Conservation (phyloP, 1,284 basidiomycete genomes). For the Ceratobasidium theobromae region DNA sequence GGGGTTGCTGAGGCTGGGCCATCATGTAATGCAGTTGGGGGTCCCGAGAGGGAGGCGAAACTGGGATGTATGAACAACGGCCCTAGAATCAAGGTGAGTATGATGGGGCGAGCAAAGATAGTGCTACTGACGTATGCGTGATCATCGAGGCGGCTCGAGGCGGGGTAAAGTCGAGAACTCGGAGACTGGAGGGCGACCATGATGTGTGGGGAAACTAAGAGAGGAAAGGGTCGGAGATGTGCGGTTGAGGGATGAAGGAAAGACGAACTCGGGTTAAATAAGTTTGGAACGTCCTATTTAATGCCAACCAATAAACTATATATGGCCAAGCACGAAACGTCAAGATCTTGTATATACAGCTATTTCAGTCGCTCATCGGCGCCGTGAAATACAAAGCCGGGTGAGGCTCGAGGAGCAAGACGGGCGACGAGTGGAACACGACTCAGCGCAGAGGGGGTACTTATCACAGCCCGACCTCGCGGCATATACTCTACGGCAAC, state of each 20-base stretch:
- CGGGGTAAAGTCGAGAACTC: background rate
- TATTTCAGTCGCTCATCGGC: constrained; percentile 2
- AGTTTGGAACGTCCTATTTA: no score
- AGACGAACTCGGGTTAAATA: background rate
- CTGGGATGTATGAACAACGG: constrained; percentile 14
- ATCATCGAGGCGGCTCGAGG: background rate
- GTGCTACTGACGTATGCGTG: constrained; percentile 12
- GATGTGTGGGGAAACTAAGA: background rate
- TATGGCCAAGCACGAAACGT: no score
- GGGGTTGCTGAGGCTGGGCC: constrained; percentile 1
- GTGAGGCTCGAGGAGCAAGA: background rate
- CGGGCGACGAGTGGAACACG: background rate
- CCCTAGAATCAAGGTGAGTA: background rate
- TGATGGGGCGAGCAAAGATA: background rate
- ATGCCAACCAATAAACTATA: constrained; percentile 1
- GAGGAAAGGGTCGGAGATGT: constrained; percentile 4
- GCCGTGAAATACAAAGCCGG: background rate
- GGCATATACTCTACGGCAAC: background rate
- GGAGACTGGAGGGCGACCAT: constrained; percentile 8
- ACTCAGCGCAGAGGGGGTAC: background rate
- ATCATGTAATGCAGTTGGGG: background rate
- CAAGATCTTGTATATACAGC: constrained; percentile 1
- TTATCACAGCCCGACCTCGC: constrained; percentile 17
- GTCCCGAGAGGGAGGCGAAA: background rate
- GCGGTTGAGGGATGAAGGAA: background rate